These are phyloP conservation scores for Phytophthora constricta DNA, from an alignment of 352 stramenopile genomes.

Conservation along the genomic window DNA sequence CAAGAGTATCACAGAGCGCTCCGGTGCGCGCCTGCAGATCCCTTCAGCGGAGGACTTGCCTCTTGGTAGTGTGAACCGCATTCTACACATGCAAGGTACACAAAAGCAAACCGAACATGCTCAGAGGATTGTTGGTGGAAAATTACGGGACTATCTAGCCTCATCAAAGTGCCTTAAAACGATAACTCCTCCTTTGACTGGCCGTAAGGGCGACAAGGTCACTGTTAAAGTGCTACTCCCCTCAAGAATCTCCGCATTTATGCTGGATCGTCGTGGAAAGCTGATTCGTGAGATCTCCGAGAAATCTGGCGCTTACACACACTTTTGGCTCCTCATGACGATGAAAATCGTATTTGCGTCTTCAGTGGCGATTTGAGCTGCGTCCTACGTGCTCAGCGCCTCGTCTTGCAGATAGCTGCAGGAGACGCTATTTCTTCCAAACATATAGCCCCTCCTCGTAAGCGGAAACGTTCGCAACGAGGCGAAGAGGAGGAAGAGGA, in stretches of 20 bases:
- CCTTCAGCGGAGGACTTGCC: constrained; percentile 55
- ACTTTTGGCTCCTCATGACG: constrained; percentile 49
- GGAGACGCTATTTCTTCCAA: constrained; percentile 63
- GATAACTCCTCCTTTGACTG: constrained; percentile 21
- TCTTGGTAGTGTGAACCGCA: constrained; percentile 65
- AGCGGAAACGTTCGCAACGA: constrained; percentile 43
- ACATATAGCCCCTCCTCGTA: constrained; percentile 33
- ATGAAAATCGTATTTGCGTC: constrained; percentile 58
- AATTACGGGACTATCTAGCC: constrained; percentile 51
- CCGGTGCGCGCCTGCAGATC: constrained; percentile 66
- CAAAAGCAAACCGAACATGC: constrained; percentile 55
- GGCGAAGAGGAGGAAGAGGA: constrained; percentile 22
- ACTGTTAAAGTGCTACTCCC: constrained; percentile 61
- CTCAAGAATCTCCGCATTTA: constrained; percentile 45
- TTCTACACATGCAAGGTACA: constrained; percentile 69
- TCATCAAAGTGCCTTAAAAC: constrained; percentile 17
- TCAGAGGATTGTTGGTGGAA: constrained; percentile 33
- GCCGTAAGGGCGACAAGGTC: constrained; percentile 53
- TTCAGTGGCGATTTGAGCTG: constrained; percentile 57
- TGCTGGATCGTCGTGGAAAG: constrained; percentile 55
- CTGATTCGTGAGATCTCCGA: constrained; percentile 65
- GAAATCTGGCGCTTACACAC: constrained; percentile 55
- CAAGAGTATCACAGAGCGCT: constrained; percentile 51
- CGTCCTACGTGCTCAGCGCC: constrained; percentile 58
- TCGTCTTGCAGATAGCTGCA: constrained; percentile 69